These are phyloP conservation scores for Talaromyces proteolyticus DNA, from an alignment of 495 filamentous ascomycete species.

Conservation along the genomic window DNA sequence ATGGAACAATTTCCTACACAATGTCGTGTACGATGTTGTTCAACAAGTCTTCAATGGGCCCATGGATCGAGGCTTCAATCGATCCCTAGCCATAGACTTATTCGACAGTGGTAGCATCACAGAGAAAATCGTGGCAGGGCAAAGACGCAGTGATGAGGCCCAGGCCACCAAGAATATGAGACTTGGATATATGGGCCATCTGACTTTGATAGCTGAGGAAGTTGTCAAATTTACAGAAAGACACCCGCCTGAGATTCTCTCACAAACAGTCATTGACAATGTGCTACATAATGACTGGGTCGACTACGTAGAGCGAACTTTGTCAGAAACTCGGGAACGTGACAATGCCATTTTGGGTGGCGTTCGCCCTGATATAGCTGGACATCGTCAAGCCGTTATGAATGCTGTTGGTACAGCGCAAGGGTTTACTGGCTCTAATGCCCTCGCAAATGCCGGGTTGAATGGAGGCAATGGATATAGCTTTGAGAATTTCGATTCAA, in stretches of 20 bases:
- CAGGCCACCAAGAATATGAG: conserved; percentile 79
- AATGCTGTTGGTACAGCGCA: conserved; percentile 55
- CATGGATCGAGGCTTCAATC: conserved; percentile 94
- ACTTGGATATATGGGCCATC: conserved; percentile 96
- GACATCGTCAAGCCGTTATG: conserved; percentile 58
- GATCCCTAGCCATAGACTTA: conserved; percentile 85
- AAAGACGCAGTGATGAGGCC: conserved; percentile 76
- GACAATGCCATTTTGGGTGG: conserved; percentile 99
- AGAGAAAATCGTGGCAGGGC: conserved; percentile 84
- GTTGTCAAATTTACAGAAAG: conserved; percentile 98
- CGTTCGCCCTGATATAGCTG: conserved; percentile 81
- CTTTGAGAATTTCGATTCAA: conserved; percentile 74
- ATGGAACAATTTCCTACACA: conserved; percentile 99
- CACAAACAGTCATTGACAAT: conserved; percentile 76
- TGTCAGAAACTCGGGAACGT: conserved; percentile 90
- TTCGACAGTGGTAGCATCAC: conserved; percentile 88
- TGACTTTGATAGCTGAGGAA: conserved; percentile 96
- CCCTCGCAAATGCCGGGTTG: conserved; percentile 71
- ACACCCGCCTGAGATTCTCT: conserved; percentile 81
- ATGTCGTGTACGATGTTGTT: conserved; percentile 98
- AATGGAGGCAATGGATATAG: conserved; percentile 48
- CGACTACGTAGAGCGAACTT: conserved; percentile 88
- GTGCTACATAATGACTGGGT: conserved; percentile 87
- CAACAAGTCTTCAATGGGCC: conserved; percentile 99
- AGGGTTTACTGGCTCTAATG: conserved; percentile 57